Base-by-base conservation (phyloP, 1,284 basidiomycete genomes). In the Malassezia psittaci region DNA sequence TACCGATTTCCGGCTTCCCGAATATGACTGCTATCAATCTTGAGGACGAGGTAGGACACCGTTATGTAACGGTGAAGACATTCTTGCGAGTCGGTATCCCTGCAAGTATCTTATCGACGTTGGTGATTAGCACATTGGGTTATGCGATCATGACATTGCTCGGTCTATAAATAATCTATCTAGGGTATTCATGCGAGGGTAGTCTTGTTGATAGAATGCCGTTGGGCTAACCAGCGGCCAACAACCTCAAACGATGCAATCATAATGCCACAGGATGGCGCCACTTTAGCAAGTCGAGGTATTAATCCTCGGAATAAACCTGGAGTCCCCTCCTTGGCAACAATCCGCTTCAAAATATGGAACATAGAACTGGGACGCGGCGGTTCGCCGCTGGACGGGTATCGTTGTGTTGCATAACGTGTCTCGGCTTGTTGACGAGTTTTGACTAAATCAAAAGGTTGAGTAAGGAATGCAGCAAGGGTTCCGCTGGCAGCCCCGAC, bases 211-310 rank as follows among this genome's bases (percentile, higher is more conserved):
- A 13, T 24, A 13, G 45, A 9, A 21, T 46, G 44, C 19, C 13
- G 7, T 18, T 29, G n/a, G 4, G 49, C 32, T 8, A 57, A 43
- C 16, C 66, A 43, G 2, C 65, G 52, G 2, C 69, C 68, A 3
- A 80, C 78, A 19, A 78, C 89, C 82, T 98, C 91, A 74, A 87
- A 98, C 71, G 85, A 90, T 52, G 86, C 85, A 74, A 98, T 96
- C 90, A 93, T 91, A 61, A 93, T 86, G 32, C 93, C 93, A 76
- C 94, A 98, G 24, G 94, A 91, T n/a, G 94, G 94, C 4, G 90
- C 93, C 62, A 96, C 90, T 77, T 98, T 98, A 32, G 84, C 89
- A 50, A 93, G 84, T 35, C 93, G 83, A 34, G 94, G 93, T 4
- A 85, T 78, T 37, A 90, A 77, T 0, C 93, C 93, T 38, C 87